Conservation (phyloP, 495 filamentous ascomycete species). For the Tuber umbilicatum region DNA sequence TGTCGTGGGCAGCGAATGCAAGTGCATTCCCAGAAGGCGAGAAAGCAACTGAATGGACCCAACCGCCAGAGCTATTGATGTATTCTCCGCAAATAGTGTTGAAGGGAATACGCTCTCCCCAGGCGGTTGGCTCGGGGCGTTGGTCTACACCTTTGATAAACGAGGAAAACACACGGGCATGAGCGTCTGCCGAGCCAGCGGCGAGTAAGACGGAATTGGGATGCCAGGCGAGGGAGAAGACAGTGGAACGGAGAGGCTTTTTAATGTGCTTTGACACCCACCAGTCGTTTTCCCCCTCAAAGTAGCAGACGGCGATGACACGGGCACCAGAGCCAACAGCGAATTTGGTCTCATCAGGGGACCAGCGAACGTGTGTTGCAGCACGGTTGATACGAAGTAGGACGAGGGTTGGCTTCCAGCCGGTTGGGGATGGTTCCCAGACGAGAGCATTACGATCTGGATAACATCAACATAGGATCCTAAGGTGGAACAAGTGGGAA, state of each 20-base stretch:
- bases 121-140: conserved; percentile 78
- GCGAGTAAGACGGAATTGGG: conserved; percentile 93
- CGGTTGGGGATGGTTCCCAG: conserved; percentile 83
- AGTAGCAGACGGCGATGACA: conserved; percentile 96
- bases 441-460: conserved; percentile 97
- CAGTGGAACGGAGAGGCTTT: conserved; percentile 93
- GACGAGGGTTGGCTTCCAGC: conserved; percentile 95
- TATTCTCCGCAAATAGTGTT: conserved; percentile 97
- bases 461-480: conserved; percentile 9
- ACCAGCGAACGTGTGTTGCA: conserved; percentile 96
- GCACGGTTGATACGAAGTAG: conserved; percentile 95
- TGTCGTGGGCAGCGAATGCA: conserved; percentile 89
- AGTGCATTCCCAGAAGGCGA: conserved; percentile 85
- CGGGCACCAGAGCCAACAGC: conserved; percentile 93
- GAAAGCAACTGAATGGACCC: conserved; percentile 87
- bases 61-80: conserved; percentile 88
- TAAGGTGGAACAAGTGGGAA: conserved; percentile 18
- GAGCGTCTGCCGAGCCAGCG: conserved; percentile 92
- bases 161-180: conserved; percentile 87
- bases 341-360: conserved; percentile 92
- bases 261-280: conserved; percentile 99
- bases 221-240: conserved; percentile 91
- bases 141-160: conserved; percentile 93
- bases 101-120: conserved; percentile 93
- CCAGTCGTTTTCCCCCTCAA: conserved; percentile 98